Conservation (phyloP, 208 protist genomes). For the Herpetomonas muscarum region DNA sequence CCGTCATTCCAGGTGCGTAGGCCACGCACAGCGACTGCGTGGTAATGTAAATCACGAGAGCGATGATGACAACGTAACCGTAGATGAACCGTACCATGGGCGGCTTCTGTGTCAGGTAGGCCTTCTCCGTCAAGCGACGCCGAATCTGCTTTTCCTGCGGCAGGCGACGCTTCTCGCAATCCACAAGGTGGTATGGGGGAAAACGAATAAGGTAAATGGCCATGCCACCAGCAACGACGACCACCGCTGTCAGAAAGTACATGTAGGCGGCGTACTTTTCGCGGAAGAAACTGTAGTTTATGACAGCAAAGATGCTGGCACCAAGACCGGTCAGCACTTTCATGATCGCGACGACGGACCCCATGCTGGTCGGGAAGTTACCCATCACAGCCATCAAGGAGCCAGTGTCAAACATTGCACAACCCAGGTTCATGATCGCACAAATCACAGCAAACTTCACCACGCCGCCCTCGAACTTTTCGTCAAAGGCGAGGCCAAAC, state of each 20-base stretch:
- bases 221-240: constrained; percentile 24
- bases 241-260: constrained; percentile 37
- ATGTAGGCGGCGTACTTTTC: constrained; percentile 40
- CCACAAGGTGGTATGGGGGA: constrained; percentile 41
- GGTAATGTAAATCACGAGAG: constrained; percentile 38
- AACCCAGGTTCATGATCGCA: constrained; percentile 56
- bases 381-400: constrained; percentile 63
- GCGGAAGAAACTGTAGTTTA: constrained; percentile 47
- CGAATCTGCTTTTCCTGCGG: constrained; percentile 21
- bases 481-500: constrained; percentile 53
- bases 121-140: constrained; percentile 42
- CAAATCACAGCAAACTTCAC: constrained; percentile 42
- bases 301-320: constrained; percentile 35
- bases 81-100: constrained; percentile 40
- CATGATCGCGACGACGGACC: constrained; percentile 41
- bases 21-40: constrained; percentile 44
- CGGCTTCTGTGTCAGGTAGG: constrained; percentile 55
- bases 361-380: constrained; percentile 50
- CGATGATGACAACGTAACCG: constrained; percentile 33
- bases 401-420: constrained; percentile 42
- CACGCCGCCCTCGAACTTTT: constrained; percentile 24
- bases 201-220: constrained; percentile 36
- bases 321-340: constrained; percentile 54
- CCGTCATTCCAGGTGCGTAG: constrained; percentile 27
- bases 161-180: constrained; percentile 23